phyloP scores from a whole-genome alignment of 441 rosid species.

The Kokia cookei region DNA sequence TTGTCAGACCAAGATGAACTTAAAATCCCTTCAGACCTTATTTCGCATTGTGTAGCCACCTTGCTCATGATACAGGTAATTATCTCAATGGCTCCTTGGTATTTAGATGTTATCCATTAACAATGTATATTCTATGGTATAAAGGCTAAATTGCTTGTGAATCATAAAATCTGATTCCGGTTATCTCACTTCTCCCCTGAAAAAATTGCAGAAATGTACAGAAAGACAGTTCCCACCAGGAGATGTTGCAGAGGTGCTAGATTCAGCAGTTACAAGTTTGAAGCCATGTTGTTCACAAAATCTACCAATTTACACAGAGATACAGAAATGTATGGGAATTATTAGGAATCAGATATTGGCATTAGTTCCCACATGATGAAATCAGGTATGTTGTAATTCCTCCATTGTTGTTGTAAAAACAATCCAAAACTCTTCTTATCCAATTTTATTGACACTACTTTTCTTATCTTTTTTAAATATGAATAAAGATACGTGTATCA shows the following conservation, averaged over 20 bases:
- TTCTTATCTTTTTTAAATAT: not conserved
- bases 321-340: conserved; percentile 61
- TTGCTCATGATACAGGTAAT: conserved; percentile 61
- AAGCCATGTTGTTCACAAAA: conserved; percentile 53
- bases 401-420: conserved; percentile 12
- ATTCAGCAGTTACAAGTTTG: conserved; percentile 47
- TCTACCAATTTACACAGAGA: conserved; percentile 50
- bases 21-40: conserved; percentile 43
- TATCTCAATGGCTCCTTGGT: not conserved
- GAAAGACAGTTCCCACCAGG: conserved; percentile 54
- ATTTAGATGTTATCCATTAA: too few species aligned
- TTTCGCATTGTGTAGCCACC: conserved; percentile 49
- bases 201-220: conserved; percentile 46
- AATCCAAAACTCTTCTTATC: not conserved
- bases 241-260: conserved; percentile 53
- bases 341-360: conserved; percentile 52
- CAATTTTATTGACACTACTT: not conserved
- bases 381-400: conserved; percentile 3
- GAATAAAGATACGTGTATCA: not conserved
- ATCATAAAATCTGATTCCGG: not conserved
- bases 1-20: conserved; percentile 22
- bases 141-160: not conserved
- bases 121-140: too few species aligned
- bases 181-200: not conserved
- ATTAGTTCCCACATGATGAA: conserved; percentile 35